Evolutionary conservation across 129 eudicot genomes (phyloP).

Genomic region (Centrapalus pauciflorus): DNA sequence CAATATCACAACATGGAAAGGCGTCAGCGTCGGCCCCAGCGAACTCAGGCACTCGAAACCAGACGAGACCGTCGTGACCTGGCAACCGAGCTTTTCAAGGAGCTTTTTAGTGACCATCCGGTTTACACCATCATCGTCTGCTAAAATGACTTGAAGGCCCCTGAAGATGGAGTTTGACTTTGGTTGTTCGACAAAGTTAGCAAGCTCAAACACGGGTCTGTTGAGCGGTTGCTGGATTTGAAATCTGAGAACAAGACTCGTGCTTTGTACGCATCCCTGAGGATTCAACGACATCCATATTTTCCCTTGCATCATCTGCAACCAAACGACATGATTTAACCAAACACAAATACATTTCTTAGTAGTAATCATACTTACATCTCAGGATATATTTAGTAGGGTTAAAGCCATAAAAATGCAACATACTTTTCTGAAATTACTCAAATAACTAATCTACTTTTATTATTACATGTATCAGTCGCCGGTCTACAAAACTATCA

Average conservation of each 20-base stretch:
- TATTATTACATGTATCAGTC: no score
- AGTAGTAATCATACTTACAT: no score
- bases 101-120: slow-evolving; percentile 74
- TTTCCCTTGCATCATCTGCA: slow-evolving; percentile 91
- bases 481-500: no score
- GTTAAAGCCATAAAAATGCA: no score
- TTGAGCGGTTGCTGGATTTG: slow-evolving; percentile 41
- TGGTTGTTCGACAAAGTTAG: slow-evolving; percentile 35
- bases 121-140: slow-evolving; percentile 65
- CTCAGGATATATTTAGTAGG: no score
- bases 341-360: no score
- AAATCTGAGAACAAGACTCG: slow-evolving; percentile 61
- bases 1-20: slow-evolving; percentile 50
- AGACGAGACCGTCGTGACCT: slow-evolving; percentile 60
- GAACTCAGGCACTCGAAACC: slow-evolving; percentile 70
- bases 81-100: slow-evolving; percentile 82
- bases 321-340: background rate
- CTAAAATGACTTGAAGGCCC: slow-evolving; percentile 70
- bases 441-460: no score
- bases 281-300: slow-evolving; percentile 59
- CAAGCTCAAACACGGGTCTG: slow-evolving; percentile 37
- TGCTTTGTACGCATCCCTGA: slow-evolving; percentile 52
- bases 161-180: slow-evolving; percentile 56
- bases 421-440: no score
- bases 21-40: slow-evolving; percentile 44